Evolutionary conservation across 371 early-diverging fungal genomes (phyloP).

Genomic region (Massospora cicadina): DNA sequence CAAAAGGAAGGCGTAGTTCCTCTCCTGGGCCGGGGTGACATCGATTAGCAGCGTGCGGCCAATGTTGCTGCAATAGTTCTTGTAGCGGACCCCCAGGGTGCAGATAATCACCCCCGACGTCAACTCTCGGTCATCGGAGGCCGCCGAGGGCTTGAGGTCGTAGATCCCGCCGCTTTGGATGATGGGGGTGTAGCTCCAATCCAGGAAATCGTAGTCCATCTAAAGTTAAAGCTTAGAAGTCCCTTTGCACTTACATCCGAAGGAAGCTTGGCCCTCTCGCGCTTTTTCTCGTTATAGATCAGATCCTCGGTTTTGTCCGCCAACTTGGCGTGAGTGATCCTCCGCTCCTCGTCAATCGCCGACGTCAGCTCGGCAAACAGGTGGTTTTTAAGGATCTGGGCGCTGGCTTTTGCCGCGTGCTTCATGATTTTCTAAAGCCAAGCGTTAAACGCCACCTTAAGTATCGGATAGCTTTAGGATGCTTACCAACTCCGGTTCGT

Average conservation of each 20-base stretch:
- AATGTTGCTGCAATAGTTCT: constrained; percentile 83
- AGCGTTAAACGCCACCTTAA: no score
- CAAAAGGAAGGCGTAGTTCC: constrained; percentile 74
- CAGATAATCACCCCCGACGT: constrained; percentile 81
- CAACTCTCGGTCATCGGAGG: constrained; percentile 45
- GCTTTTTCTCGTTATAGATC: constrained; percentile 45
- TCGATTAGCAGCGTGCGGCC: constrained; percentile 85
- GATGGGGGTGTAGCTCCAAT: constrained; percentile 91
- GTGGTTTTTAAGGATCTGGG: constrained; percentile 56
- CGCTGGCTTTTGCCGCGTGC: constrained; percentile 53
- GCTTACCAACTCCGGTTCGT: constrained; percentile 71
- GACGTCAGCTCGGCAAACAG: constrained; percentile 53
- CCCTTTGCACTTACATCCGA: constrained; percentile 30
- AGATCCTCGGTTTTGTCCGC: constrained; percentile 52
- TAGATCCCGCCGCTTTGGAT: constrained; percentile 93
- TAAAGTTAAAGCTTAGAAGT: constrained; percentile 1
- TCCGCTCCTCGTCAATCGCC: constrained; percentile 72
- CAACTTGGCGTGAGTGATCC: constrained; percentile 75
- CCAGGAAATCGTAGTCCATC: constrained; percentile 30
- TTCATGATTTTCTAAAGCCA: constrained; percentile 19
- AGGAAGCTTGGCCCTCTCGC: constrained; percentile 42
- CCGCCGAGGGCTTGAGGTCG: constrained; percentile 66
- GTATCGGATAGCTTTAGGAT: no score
- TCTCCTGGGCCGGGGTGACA: constrained; percentile 76
- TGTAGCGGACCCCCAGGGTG: constrained; percentile 83